Percentiles rank a stretch among this genome's conserved stretches.
phyloP scores from a whole-genome alignment of 2,329 filamentous ascomycete genomes.

The Aspergillus luchuensis region DNA sequence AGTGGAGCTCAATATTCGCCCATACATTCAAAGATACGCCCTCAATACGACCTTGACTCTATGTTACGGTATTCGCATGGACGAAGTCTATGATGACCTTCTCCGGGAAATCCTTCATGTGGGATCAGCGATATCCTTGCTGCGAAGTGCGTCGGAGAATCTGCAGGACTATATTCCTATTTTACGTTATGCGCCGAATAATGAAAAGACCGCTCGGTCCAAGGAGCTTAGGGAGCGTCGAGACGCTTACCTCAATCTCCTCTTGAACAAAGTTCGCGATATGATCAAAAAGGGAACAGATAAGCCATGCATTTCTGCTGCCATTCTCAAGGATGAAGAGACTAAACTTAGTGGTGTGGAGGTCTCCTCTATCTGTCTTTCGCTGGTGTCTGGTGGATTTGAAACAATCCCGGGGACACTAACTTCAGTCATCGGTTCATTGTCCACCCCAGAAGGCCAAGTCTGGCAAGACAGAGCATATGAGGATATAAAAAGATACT shows the following conservation, averaged over 20 bases:
- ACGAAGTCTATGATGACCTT: slow-evolving; percentile 65
- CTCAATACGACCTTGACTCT: slow-evolving; percentile 72
- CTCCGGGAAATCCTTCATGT: slow-evolving; percentile 71
- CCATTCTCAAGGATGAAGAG: slow-evolving; percentile 66
- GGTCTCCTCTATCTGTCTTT: slow-evolving; percentile 73
- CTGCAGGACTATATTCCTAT: slow-evolving; percentile 76
- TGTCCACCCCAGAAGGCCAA: slow-evolving; percentile 64
- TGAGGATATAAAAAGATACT: slow-evolving; percentile 65
- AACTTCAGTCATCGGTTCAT: slow-evolving; percentile 70
- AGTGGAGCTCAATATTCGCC: slow-evolving; percentile 64
- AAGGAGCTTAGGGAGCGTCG: slow-evolving; percentile 64
- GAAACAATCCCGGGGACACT: slow-evolving; percentile 75
- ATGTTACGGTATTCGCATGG: slow-evolving; percentile 73
- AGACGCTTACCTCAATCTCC: slow-evolving; percentile 62
- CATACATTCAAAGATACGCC: slow-evolving; percentile 70
- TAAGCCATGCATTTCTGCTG: slow-evolving; percentile 65
- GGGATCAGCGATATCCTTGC: slow-evolving; percentile 69
- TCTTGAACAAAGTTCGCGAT: slow-evolving; percentile 58
- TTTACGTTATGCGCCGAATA: slow-evolving; percentile 60
- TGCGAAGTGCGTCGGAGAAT: slow-evolving; percentile 73
- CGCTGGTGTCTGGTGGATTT: slow-evolving; percentile 73
- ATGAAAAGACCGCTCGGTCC: slow-evolving; percentile 58
- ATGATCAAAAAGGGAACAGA: slow-evolving; percentile 61
- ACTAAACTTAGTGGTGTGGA: slow-evolving; percentile 68
- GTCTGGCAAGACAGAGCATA: slow-evolving; percentile 68